Evolutionary conservation across 1,284 basidiomycete species (phyloP), one percentile per base, ranked within the genome.

Genomic region (Athelia psychrophila): DNA sequence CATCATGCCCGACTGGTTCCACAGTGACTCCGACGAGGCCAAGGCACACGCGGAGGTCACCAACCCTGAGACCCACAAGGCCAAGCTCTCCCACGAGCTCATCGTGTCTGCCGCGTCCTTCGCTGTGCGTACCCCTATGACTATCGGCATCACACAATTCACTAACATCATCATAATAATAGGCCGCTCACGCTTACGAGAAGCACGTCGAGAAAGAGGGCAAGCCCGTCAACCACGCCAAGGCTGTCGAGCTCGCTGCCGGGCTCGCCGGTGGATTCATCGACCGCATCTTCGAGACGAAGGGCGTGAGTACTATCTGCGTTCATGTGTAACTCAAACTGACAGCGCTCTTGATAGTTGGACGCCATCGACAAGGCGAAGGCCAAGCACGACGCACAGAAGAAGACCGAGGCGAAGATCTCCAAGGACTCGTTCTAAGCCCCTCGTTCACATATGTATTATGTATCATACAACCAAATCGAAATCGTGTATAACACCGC

Each of bases 61-160:
- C 61, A 78, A 73, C 56, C n/a, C n/a, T n/a, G n/a, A n/a, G n/a
- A 76, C 76, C 52, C 82, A 83, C 73, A 72, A 83, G 66, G 79
- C 81, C 12, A 46, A 64, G 52, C 65, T 83, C 48, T 80, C 83
- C 19, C 84, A 88, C 66, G 84, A 88, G 66, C 73, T 86, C 59
- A 78, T 88, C 60, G 81, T 80, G 49, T 82, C 70, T 53, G 82
- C 81, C 52, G 82, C 81, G 45, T 74, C 81, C 2, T 78, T 71
- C 60, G 76, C 78, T 67, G 75, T 73, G 36, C 12, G 53, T 18
- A n/a, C 15, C 52, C 3, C 38, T 22, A 49, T 15, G 19, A 18
- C 19, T 30, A 27, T 23, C 23, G 10, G n/a, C 33, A 24, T 19
- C 25, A 22, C 25, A 20, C 25, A 35, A 20, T 33, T 3, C n/a